Percentiles rank a stretch among this genome's conserved stretches.
Evolutionary conservation across 768 basidiomycete species (phyloP).

Genomic region (Tylopilus subfusipes): DNA sequence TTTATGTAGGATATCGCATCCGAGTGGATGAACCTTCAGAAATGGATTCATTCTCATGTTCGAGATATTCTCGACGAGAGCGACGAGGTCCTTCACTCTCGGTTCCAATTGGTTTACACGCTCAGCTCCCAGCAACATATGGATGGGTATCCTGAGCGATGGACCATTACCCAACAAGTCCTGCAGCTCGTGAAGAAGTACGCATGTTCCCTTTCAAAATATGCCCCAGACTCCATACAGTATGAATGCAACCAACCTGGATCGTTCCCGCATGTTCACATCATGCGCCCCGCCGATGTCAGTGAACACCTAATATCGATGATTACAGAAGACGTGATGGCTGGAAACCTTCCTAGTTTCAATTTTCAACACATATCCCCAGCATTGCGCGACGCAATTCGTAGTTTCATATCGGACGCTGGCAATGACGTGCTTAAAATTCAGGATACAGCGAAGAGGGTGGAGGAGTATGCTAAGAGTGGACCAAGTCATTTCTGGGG

Average conservation of each 20-base stretch:
- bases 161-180: slow-evolving; percentile 29
- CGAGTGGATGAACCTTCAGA: slow-evolving; percentile 16
- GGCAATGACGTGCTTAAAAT: neutral
- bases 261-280: neutral
- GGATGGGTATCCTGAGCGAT: slow-evolving; percentile 32
- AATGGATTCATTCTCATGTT: slow-evolving; percentile 15
- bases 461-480: neutral
- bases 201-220: neutral
- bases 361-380: neutral
- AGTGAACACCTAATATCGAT: neutral
- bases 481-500: neutral
- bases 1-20: no score
- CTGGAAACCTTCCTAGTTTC: neutral
- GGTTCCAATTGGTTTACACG: slow-evolving; percentile 35
- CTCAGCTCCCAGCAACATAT: slow-evolving; percentile 26
- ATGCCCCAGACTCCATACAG: neutral
- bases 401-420: neutral
- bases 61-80: slow-evolving; percentile 26
- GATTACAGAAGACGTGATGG: neutral
- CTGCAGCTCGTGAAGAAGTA: neutral
- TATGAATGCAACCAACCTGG: neutral
- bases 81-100: slow-evolving; percentile 25
- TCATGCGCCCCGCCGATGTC: neutral
- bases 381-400: neutral
- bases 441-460: neutral